These are phyloP conservation scores for Hanseniaspora valbyensis DNA, from an alignment of 805 yeast genomes.

Conservation along the genomic window DNA sequence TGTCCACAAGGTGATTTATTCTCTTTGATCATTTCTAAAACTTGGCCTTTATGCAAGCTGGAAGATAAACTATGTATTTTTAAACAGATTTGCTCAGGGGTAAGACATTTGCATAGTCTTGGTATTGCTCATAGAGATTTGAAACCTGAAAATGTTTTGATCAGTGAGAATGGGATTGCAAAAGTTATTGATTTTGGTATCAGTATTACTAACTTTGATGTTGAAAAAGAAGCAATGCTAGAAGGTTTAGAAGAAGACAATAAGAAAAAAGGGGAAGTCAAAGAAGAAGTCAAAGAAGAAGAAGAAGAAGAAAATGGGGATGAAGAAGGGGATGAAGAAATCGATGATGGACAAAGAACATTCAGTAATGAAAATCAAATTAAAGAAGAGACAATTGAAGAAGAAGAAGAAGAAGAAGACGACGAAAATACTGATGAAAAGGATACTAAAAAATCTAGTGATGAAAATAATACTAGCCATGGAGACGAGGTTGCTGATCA, in stretches of 20 bases:
- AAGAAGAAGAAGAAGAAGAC: too few relatives aligned
- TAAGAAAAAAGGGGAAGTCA: neutral
- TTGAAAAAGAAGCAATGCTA: too few relatives aligned
- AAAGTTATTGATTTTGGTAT: slow-evolving; percentile 72
- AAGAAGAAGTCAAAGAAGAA: neutral
- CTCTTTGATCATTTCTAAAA: slow-evolving; percentile 41
- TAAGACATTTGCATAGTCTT: slow-evolving; percentile 49
- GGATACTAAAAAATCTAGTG: too few relatives aligned
- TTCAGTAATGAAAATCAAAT: too few relatives aligned
- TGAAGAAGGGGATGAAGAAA: too few relatives aligned
- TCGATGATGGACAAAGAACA: too few relatives aligned
- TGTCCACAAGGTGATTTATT: slow-evolving; percentile 56
- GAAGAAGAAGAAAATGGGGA: neutral
- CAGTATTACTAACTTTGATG: slow-evolving; percentile 33
- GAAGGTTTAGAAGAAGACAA: slow-evolving; percentile 37
- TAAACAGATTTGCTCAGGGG: slow-evolving; percentile 55
- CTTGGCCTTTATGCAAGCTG: slow-evolving; percentile 46
- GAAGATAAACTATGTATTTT: slow-evolving; percentile 53
- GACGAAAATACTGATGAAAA: too few relatives aligned
- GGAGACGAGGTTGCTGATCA: neutral
- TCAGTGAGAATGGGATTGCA: slow-evolving; percentile 49
- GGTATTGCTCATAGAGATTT: slow-evolving; percentile 66
- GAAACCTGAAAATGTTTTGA: slow-evolving; percentile 60
- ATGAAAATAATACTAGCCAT: too few relatives aligned
- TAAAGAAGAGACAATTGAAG: too few relatives aligned